Evolutionary conservation across 352 stramenopile species (phyloP).

Genomic region (Plasmopara halstedii): DNA sequence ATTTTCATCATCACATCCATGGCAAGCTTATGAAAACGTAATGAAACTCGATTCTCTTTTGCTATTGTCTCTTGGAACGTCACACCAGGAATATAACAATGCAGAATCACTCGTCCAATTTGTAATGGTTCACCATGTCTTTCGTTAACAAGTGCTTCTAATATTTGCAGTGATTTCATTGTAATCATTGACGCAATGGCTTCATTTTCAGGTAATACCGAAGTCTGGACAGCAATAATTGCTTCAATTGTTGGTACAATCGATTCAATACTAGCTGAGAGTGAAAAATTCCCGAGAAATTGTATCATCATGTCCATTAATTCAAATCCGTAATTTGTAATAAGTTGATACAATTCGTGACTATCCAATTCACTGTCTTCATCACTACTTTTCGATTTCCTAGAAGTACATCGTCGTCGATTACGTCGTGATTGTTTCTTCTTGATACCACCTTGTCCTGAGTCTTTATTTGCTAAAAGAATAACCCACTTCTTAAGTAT

Average conservation of each 20-base stretch:
- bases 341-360: slow-evolving; percentile 21
- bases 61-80: slow-evolving; percentile 57
- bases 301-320: slow-evolving; percentile 48
- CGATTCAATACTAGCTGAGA: slow-evolving; percentile 61
- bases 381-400: slow-evolving; percentile 18
- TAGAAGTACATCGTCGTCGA: slow-evolving; percentile 1
- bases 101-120: slow-evolving; percentile 50
- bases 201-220: slow-evolving; percentile 26
- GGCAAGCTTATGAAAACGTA: slow-evolving; percentile 62
- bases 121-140: slow-evolving; percentile 46
- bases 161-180: slow-evolving; percentile 32
- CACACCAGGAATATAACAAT: slow-evolving; percentile 66
- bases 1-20: slow-evolving; percentile 43
- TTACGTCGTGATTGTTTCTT: slow-evolving; percentile 8
- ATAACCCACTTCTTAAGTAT: slow-evolving; percentile 74
- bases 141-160: slow-evolving; percentile 38
- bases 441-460: background rate
- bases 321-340: slow-evolving; percentile 45
- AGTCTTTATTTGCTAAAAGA: slow-evolving; percentile 18
- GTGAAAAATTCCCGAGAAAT: slow-evolving; percentile 53
- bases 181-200: slow-evolving; percentile 27
- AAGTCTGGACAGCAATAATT: slow-evolving; percentile 53
- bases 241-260: slow-evolving; percentile 69
- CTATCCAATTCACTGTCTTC: slow-evolving; percentile 26
- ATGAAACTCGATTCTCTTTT: slow-evolving; percentile 36